These are phyloP conservation scores for Amylocystis lapponica DNA, from an alignment of 768 basidiomycete genomes.

Conservation along the genomic window DNA sequence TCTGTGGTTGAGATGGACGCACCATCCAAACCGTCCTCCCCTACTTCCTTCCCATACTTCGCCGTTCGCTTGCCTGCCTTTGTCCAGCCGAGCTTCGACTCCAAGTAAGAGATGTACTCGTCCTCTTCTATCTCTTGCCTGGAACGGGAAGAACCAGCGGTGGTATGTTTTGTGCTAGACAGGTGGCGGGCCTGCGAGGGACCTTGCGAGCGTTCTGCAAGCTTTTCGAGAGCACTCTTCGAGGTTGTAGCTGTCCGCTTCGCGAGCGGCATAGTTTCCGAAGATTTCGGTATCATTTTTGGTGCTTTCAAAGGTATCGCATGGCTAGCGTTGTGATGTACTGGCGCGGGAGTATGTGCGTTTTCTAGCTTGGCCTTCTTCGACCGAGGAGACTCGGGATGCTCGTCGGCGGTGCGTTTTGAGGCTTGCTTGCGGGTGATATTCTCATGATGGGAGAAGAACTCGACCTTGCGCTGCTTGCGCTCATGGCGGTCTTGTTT, in stretches of 20 bases:
- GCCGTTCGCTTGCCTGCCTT: conserved; percentile 32
- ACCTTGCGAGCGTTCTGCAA: conserved; percentile 16
- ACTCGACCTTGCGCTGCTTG: conserved; percentile 60
- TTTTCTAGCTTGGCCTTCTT: conserved; percentile 41
- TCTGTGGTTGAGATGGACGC: conserved; percentile 14
- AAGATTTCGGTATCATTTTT: not conserved
- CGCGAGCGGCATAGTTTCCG: no score
- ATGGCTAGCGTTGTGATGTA: not conserved
- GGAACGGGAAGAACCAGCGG: conserved; percentile 21
- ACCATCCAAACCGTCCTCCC: conserved; percentile 87
- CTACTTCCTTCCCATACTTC: conserved; percentile 37
- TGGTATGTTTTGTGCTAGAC: not conserved
- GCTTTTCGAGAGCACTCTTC: conserved; percentile 31
- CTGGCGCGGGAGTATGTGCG: not conserved
- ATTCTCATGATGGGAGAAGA: conserved; percentile 46
- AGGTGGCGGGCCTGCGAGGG: not conserved
- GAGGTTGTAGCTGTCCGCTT: not conserved
- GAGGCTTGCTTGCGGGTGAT: conserved; percentile 13
- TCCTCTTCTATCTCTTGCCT: conserved; percentile 67
- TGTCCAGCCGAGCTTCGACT: conserved; percentile 63
- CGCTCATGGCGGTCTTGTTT: conserved; percentile 54
- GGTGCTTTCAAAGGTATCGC: not conserved
- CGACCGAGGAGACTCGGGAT: conserved; percentile 38
- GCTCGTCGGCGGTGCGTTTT: conserved; percentile 39
- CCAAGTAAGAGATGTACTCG: conserved; percentile 78